phyloP scores from a whole-genome alignment of 441 rosid genomes.

The Erysimum cheiri region DNA sequence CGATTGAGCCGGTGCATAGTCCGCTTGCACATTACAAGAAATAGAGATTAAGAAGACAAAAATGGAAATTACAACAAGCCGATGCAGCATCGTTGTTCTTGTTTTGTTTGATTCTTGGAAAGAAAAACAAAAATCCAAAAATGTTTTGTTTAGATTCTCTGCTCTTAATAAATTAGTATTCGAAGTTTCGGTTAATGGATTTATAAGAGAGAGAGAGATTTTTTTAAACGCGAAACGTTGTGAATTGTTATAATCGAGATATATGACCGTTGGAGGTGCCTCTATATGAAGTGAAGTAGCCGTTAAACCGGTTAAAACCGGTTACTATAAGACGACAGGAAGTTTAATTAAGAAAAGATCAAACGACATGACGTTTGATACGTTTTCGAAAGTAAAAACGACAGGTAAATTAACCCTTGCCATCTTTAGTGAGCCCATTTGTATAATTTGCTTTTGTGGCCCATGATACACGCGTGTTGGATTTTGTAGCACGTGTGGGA shows the following conservation, averaged over 20 bases:
- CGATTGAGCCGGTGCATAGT: slow-evolving; percentile 55
- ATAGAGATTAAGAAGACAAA: slow-evolving; percentile 37
- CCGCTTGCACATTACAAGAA: slow-evolving; percentile 40
- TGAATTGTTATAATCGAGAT: slow-evolving; percentile 10
- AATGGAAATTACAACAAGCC: slow-evolving; percentile 25
- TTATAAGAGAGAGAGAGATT: neutral
- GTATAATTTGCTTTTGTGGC: neutral
- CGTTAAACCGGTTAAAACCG: slow-evolving; percentile 43
- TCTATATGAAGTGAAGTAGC: slow-evolving; percentile 44
- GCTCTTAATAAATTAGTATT: neutral
- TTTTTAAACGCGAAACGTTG: slow-evolving; percentile 28
- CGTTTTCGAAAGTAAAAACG: neutral
- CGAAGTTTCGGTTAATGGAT: neutral
- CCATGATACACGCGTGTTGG: slow-evolving; percentile 15
- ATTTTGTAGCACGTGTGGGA: slow-evolving; percentile 29
- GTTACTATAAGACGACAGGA: neutral
- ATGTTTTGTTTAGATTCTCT: neutral
- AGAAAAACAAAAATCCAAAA: neutral
- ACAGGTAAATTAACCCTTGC: slow-evolving; percentile 21
- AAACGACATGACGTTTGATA: slow-evolving; percentile 24
- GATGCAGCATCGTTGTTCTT: slow-evolving; percentile 22
- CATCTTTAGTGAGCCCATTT: slow-evolving; percentile 23
- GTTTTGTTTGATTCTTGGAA: neutral
- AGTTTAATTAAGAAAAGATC: neutral
- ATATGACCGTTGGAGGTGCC: slow-evolving; percentile 62